Evolutionary conservation across 345 rosid genomes (phyloP).

Genomic region (Aurinia saxatilis): DNA sequence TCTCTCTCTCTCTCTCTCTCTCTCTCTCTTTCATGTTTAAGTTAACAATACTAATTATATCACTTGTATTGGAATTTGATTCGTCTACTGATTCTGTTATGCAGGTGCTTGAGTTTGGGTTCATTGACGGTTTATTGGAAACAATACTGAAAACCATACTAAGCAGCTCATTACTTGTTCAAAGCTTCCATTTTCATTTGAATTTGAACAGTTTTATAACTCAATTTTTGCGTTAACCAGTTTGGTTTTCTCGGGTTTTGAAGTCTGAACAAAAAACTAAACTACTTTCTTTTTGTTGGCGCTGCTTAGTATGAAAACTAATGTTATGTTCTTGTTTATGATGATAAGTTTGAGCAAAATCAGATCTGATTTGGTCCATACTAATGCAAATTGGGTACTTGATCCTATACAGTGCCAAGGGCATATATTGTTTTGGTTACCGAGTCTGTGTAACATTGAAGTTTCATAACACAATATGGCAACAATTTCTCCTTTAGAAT

Average conservation of each 20-base stretch:
- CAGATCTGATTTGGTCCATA: neutral
- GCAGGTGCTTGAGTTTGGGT: constrained; percentile 89
- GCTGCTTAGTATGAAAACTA: neutral
- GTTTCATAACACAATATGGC: neutral
- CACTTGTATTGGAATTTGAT: too few species aligned
- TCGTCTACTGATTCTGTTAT: neutral
- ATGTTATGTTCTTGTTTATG: too few species aligned
- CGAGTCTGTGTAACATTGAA: neutral
- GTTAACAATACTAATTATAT: neutral
- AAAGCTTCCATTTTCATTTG: constrained; percentile 5
- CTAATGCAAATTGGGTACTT: constrained; percentile 12
- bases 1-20: too few species aligned
- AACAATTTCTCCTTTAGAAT: neutral
- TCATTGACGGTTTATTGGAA: constrained; percentile 73
- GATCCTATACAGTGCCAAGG: constrained; percentile 5
- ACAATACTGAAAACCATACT: constrained; percentile 44
- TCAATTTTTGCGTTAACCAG: constrained; percentile 14
- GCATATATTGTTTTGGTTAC: neutral
- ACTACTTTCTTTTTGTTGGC: neutral
- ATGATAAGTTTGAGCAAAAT: neutral
- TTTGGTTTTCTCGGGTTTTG: neutral
- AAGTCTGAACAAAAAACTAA: neutral
- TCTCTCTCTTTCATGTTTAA: neutral
- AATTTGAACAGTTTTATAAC: constrained; percentile 11
- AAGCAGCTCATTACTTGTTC: constrained; percentile 5